phyloP scores from a whole-genome alignment of 306 rosid genomes.

The Prunus persica region DNA sequence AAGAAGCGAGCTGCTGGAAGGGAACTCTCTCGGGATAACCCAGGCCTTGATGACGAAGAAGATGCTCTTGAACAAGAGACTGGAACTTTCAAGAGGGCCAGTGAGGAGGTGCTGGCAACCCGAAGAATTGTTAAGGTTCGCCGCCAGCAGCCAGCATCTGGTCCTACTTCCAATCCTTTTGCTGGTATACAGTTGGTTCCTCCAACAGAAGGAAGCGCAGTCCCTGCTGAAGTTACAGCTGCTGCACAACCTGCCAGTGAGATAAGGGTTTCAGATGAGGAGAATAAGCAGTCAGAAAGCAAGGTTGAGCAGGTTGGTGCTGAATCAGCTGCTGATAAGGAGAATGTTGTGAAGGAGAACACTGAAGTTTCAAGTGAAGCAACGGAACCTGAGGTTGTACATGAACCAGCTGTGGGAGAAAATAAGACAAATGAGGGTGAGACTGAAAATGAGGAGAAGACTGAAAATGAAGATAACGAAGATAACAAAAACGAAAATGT shows the following conservation, averaged over 20 bases:
- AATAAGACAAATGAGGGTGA: conserved; percentile 11
- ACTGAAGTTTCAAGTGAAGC: conserved; percentile 24
- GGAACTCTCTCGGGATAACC: conserved; percentile 79
- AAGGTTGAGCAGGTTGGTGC: conserved; percentile 31
- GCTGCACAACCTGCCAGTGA: conserved; percentile 27
- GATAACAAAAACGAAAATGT: conserved; percentile 42
- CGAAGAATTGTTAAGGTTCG: conserved; percentile 88
- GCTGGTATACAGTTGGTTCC: conserved; percentile 68
- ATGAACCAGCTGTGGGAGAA: conserved; percentile 25
- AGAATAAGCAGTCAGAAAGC: conserved; percentile 36
- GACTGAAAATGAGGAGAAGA: conserved; percentile 20
- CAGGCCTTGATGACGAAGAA: conserved; percentile 79
- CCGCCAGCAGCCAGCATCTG: conserved; percentile 50
- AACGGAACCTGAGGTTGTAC: conserved; percentile 24
- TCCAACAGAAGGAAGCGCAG: conserved; percentile 35
- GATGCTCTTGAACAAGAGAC: conserved; percentile 53
- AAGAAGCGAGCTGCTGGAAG: conserved; percentile 96
- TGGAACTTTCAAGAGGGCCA: conserved; percentile 92
- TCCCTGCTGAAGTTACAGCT: conserved; percentile 36
- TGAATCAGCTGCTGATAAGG: conserved; percentile 33
- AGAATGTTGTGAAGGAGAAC: conserved; percentile 25
- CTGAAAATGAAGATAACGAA: conserved; percentile 39
- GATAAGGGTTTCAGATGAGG: conserved; percentile 19
- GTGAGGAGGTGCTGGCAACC: conserved; percentile 81
- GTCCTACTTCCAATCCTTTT: conserved; percentile 78